Conservation (phyloP, 768 basidiomycete genomes). For the Chalciporus sphaerocephalus region DNA sequence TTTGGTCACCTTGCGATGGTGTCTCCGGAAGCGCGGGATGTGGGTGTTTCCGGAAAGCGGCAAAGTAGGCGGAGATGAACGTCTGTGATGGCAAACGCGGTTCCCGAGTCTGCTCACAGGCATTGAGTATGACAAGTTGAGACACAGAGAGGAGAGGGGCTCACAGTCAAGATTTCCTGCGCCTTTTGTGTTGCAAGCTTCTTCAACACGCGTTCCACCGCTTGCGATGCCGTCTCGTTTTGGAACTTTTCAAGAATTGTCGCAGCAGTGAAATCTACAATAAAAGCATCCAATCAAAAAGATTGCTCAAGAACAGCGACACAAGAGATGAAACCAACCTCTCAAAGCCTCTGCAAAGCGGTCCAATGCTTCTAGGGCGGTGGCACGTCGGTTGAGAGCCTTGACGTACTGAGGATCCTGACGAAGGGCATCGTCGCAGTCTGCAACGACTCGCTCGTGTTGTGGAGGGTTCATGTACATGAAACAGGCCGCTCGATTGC, state of each 20-base stretch:
- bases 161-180: constrained; percentile 63
- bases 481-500: constrained; percentile 97
- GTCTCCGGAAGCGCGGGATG: constrained; percentile 68
- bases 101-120: constrained; percentile 50
- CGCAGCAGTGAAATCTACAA: constrained; percentile 87
- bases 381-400: constrained; percentile 84
- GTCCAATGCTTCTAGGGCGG: constrained; percentile 74
- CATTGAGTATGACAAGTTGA: background rate
- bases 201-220: constrained; percentile 92
- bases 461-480: constrained; percentile 87
- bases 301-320: background rate
- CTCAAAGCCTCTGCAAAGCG: constrained; percentile 73
- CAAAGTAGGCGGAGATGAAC: constrained; percentile 93
- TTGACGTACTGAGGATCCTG: constrained; percentile 86
- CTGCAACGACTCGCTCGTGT: constrained; percentile 74
- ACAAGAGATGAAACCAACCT: constrained; percentile 43
- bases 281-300: background rate
- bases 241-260: constrained; percentile 93
- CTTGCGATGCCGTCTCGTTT: constrained; percentile 68
- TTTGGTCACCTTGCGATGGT: constrained; percentile 77
- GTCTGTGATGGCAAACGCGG: constrained; percentile 83
- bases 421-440: constrained; percentile 85
- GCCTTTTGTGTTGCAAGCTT: constrained; percentile 72
- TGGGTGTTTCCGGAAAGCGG: constrained; percentile 86
- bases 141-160: constrained; percentile 13